Base-by-base conservation (phyloP, 2,329 filamentous ascomycete genomes). In the Fusarium siculi region DNA sequence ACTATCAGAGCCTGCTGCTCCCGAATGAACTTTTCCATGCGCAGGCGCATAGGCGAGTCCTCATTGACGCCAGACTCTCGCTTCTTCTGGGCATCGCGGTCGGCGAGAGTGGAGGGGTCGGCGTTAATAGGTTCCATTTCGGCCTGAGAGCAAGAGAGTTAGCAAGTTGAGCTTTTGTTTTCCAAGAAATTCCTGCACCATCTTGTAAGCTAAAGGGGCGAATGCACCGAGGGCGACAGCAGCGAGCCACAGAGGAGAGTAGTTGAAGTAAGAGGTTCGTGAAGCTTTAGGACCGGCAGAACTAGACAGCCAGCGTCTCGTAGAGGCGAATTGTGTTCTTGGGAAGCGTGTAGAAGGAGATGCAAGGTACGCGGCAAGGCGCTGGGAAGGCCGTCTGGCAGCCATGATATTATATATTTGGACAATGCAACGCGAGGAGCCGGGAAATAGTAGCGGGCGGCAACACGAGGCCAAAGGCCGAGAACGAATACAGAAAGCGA, bases 21-120 rank as follows among this genome's bases (percentile, higher is more conserved):
- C 82, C 96, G 96, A 83, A 98, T 97, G 81, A 98, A 93, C 78
- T 93, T 91, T 84, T 99, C 96, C 96, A 99, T 98, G 72, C 96
- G 94, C 65, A 99, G 88, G 62, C 96, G 95, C 96, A 99, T 98
- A 4, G 96, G 95, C 19, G 96, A 98, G 77, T 91, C 87, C 64
- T 91, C 88, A 53, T 87, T 92, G 55, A 98, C 88, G 25, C 76
- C 74, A 39, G 76, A 72, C 81, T 96, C 93, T 70, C 93, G 91
- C 84, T 96, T 97, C 75, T 90, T 88, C 70, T 94, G 87, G 73
- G 90, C 91, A 82, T 98, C 96, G 77, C 93, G 91, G 80, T 97
- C 93, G 77, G 94, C 95, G 75, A 98, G 93, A 44, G 92, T 89
- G 36, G 93, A 87, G 52, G 84, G 79, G 76, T 95, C 93, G 78